These are phyloP conservation scores for Phycomyces blakesleeanus DNA, from an alignment of 192 early-diverging fungal genomes.

Conservation along the genomic window DNA sequence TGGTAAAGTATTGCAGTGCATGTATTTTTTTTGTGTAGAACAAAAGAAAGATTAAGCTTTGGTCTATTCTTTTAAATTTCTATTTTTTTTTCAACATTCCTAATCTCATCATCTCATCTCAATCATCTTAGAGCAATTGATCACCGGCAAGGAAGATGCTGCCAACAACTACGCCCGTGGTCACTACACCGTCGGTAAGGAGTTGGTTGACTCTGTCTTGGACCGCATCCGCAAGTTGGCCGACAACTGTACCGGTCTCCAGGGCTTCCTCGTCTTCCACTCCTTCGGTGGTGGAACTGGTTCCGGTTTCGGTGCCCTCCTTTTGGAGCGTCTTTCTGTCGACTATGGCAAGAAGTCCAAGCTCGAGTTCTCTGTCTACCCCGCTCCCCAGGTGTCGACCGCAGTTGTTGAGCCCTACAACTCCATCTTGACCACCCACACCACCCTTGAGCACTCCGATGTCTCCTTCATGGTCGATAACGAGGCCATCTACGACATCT, in stretches of 20 bases:
- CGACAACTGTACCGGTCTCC: constrained; percentile 45
- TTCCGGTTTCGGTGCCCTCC: constrained; percentile 47
- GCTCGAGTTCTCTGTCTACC: constrained; percentile 46
- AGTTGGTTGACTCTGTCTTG: constrained; percentile 46
- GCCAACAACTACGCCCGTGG: constrained; percentile 57
- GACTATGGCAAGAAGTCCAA: constrained; percentile 53
- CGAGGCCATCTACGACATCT: constrained; percentile 69
- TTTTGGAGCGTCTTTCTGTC: constrained; percentile 44
- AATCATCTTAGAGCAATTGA: constrained; percentile 32
- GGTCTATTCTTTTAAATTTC: no score
- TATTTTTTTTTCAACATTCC: neutral
- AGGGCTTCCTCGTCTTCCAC: constrained; percentile 54
- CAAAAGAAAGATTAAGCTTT: neutral
- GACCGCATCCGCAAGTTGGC: constrained; percentile 48
- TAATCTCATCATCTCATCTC: constrained; percentile 1
- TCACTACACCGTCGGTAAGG: constrained; percentile 54
- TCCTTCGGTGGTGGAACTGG: constrained; percentile 59
- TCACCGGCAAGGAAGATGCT: constrained; percentile 52
- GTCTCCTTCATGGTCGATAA: constrained; percentile 74
- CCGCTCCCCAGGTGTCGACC: constrained; percentile 55
- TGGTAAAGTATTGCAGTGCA: constrained; percentile 28
- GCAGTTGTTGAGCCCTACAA: constrained; percentile 80
- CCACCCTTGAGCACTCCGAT: constrained; percentile 69
- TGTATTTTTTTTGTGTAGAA: neutral
- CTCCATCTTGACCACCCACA: constrained; percentile 67